Percentiles rank a stretch among this genome's conserved stretches.
phyloP scores from a whole-genome alignment of 1,139 yeast genomes.

The Hansenula sp. region DNA sequence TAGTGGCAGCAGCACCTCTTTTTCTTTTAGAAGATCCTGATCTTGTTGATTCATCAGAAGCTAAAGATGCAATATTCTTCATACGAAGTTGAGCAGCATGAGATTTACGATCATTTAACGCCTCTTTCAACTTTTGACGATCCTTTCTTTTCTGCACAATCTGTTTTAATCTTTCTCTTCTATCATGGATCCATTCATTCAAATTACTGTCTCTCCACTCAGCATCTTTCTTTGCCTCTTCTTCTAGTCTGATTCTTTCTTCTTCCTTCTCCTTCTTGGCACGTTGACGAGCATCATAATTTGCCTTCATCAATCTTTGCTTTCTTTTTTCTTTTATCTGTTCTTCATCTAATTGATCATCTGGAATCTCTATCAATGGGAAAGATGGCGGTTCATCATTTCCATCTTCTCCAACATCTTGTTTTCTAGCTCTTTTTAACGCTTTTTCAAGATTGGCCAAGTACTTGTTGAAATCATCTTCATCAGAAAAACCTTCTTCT shows the following conservation, averaged over 20 bases:
- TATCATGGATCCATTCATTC: slow-evolving; percentile 72
- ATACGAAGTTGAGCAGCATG: slow-evolving; percentile 89
- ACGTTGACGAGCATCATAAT: slow-evolving; percentile 81
- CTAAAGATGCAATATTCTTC: slow-evolving; percentile 87
- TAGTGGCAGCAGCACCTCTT: slow-evolving; percentile 56
- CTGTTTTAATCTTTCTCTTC: slow-evolving; percentile 56
- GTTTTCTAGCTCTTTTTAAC: slow-evolving; percentile 61
- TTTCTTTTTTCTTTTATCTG: slow-evolving; percentile 83
- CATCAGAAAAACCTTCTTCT: slow-evolving; percentile 75
- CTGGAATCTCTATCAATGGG: slow-evolving; percentile 80
- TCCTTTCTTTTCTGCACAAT: slow-evolving; percentile 61
- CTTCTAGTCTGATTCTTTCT: slow-evolving; percentile 44
- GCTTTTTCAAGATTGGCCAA: slow-evolving; percentile 63
- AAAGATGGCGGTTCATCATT: slow-evolving; percentile 58
- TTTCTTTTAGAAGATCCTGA: slow-evolving; percentile 36
- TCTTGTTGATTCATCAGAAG: slow-evolving; percentile 55
- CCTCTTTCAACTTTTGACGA: slow-evolving; percentile 65
- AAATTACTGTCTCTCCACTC: slow-evolving; percentile 77
- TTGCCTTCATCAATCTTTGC: slow-evolving; percentile 79
- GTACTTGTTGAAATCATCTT: slow-evolving; percentile 67
- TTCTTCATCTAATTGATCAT: slow-evolving; percentile 74
- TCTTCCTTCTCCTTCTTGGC: slow-evolving; percentile 77
- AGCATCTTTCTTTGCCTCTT: slow-evolving; percentile 57
- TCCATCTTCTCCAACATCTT: slow-evolving; percentile 54
- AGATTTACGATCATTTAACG: slow-evolving; percentile 84